Conservation (phyloP, 2,329 filamentous ascomycete species). For the Microcyclospora pomicola region DNA sequence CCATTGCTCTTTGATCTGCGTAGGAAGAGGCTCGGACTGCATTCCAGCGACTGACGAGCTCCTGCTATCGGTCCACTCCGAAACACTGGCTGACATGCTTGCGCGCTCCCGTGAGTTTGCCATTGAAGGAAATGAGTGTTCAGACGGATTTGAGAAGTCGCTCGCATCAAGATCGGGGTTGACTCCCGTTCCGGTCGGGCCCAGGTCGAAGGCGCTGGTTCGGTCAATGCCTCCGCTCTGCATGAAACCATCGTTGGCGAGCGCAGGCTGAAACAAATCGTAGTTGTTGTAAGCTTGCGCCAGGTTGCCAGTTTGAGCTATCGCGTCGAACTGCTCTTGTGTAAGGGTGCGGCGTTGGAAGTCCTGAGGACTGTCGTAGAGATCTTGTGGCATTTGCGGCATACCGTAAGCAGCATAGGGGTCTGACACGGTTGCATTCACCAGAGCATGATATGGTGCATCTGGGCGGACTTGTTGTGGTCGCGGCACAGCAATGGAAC, state of each 20-base stretch:
- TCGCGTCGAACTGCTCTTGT: slow-evolving; percentile 24
- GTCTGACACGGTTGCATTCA: neutral
- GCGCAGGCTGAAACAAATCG: slow-evolving; percentile 9
- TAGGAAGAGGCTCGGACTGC: slow-evolving; percentile 4
- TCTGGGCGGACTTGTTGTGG: slow-evolving; percentile 2
- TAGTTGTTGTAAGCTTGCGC: slow-evolving; percentile 6
- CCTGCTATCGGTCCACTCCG: slow-evolving; percentile 20
- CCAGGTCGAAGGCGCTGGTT: neutral
- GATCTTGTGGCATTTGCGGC: slow-evolving; percentile 8
- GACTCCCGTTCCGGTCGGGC: neutral
- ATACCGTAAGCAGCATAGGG: slow-evolving; percentile 1
- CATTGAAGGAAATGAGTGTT: slow-evolving; percentile 12
- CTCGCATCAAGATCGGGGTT: too few species aligned
- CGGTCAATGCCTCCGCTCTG: slow-evolving; percentile 6
- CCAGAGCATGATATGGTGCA: neutral
- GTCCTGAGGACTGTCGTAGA: slow-evolving; percentile 22
- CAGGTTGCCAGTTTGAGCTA: slow-evolving; percentile 14
- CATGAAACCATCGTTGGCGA: slow-evolving; percentile 12
- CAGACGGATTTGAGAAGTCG: too few species aligned
- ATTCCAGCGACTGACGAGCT: slow-evolving; percentile 17
- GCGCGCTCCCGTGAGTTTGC: slow-evolving; percentile 10
- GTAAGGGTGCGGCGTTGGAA: slow-evolving; percentile 23
- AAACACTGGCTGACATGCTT: slow-evolving; percentile 13
- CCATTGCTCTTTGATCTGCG: slow-evolving; percentile 18
- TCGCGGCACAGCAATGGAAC: neutral